phyloP scores from a whole-genome alignment of 768 basidiomycete genomes.

The Pleurotus sapidus region DNA sequence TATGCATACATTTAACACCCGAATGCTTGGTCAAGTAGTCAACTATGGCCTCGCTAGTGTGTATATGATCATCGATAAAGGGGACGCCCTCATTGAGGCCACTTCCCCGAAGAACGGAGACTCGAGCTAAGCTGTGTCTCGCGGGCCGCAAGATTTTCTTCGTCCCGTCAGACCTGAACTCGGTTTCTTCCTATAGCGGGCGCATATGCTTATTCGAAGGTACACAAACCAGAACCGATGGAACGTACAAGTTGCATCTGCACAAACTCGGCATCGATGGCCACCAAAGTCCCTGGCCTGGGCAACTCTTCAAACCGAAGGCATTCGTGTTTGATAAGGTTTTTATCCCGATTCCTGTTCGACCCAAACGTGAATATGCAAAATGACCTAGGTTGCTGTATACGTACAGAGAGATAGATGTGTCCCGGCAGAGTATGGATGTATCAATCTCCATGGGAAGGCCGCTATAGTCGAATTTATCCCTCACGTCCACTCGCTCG shows the following conservation, averaged over 20 bases:
- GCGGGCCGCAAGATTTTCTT: constrained; percentile 92
- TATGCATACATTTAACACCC: constrained; percentile 80
- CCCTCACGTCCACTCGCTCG: constrained; percentile 65
- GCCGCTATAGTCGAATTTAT: constrained; percentile 56
- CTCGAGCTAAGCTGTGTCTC: constrained; percentile 88
- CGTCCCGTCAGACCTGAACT: constrained; percentile 91
- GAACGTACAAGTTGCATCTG: constrained; percentile 82
- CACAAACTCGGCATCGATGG: constrained; percentile 98
- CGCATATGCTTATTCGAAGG: background rate
- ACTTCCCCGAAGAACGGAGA: constrained; percentile 88
- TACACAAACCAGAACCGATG: background rate
- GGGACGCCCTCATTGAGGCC: constrained; percentile 80
- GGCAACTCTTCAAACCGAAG: constrained; percentile 77
- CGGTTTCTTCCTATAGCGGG: constrained; percentile 78
- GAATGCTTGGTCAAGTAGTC: constrained; percentile 98
- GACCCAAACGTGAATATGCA: background rate
- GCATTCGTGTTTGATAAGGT: constrained; percentile 73
- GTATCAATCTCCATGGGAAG: constrained; percentile 70
- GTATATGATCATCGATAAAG: constrained; percentile 98
- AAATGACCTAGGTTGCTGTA: background rate
- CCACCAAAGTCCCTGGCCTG: constrained; percentile 79
- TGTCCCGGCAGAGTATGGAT: constrained; percentile 78
- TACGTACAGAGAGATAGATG: constrained; percentile 80
- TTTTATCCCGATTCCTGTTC: constrained; percentile 70
- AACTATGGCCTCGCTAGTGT: constrained; percentile 92